phyloP scores from a whole-genome alignment of 1,284 basidiomycete genomes.

The Rhodotorula mucilaginosa region DNA sequence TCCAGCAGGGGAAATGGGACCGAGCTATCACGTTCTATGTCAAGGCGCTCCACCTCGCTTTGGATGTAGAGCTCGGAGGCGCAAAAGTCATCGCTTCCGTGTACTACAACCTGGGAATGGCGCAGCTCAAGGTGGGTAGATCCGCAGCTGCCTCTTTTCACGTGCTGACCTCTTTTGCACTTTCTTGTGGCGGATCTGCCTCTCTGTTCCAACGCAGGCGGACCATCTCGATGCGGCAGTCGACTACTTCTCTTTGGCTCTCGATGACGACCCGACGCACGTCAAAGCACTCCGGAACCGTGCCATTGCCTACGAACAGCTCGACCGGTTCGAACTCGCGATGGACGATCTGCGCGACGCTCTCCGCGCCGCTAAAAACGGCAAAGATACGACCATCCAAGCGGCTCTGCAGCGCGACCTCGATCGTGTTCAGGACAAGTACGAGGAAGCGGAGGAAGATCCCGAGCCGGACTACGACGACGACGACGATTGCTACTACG shows the following conservation, averaged over 20 bases:
- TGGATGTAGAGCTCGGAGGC: not conserved
- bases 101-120: not conserved
- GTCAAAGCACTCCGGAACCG: constrained; percentile 1
- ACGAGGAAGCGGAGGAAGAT: constrained; percentile 62
- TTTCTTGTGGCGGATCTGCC: too few species aligned
- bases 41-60: not conserved
- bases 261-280: not conserved
- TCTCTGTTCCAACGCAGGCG: too few species aligned
- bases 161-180: too few species aligned
- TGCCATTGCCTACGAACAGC: not conserved
- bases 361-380: not conserved
- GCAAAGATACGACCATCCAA: not conserved
- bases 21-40: not conserved
- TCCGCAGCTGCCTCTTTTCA: too few species aligned
- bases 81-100: not conserved
- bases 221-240: not conserved
- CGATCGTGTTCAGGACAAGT: not conserved
- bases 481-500: too few species aligned
- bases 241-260: not conserved
- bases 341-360: not conserved
- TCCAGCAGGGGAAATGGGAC: not conserved
- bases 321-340: not conserved
- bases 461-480: too few species aligned
- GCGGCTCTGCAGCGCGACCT: not conserved
- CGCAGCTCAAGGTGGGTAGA: not conserved